Percentiles rank a stretch among this genome's conserved stretches.
Conservation (phyloP, 176 grass and related monocot genomes). For the Zea mays region DNA sequence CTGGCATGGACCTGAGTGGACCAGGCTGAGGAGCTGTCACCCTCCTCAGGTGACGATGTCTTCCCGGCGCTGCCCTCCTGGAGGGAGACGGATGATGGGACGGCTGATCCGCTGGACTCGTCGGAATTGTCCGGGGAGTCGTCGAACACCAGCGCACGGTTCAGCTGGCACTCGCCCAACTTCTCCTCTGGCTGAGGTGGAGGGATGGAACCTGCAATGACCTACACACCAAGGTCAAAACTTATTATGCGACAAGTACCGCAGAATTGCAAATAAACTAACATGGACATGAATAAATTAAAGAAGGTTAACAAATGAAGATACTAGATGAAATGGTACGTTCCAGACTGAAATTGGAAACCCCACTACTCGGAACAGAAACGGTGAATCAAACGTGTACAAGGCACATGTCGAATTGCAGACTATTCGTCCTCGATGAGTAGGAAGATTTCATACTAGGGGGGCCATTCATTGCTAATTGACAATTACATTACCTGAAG, state of each 20-base stretch:
- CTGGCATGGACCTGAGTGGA: conserved; percentile 71
- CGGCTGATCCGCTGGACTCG: conserved; percentile 26
- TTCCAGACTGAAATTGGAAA: background rate
- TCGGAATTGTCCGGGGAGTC: conserved; percentile 69
- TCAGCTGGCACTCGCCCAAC: conserved; percentile 42
- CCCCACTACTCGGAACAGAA: background rate
- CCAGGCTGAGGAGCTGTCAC: conserved; percentile 62
- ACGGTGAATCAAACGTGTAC: background rate
- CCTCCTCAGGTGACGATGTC: conserved; percentile 39
- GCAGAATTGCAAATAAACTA: background rate
- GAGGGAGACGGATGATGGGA: conserved; percentile 40
- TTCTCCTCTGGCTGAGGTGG: conserved; percentile 4
- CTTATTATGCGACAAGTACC: background rate
- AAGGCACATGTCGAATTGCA: background rate
- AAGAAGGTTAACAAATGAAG: background rate
- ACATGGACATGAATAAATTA: background rate
- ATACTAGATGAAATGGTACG: background rate
- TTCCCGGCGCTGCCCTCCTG: conserved; percentile 37
- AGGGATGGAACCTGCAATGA: conserved; percentile 28
- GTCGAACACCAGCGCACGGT: conserved; percentile 68
- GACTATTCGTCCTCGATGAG: too few relatives aligned
- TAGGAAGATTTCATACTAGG: background rate
- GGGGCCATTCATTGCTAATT: background rate
- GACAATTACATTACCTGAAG: conserved; percentile 43
- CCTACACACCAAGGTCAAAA: background rate